Evolutionary conservation across 768 basidiomycete species (phyloP).

Genomic region (Lactarius hengduanensis): DNA sequence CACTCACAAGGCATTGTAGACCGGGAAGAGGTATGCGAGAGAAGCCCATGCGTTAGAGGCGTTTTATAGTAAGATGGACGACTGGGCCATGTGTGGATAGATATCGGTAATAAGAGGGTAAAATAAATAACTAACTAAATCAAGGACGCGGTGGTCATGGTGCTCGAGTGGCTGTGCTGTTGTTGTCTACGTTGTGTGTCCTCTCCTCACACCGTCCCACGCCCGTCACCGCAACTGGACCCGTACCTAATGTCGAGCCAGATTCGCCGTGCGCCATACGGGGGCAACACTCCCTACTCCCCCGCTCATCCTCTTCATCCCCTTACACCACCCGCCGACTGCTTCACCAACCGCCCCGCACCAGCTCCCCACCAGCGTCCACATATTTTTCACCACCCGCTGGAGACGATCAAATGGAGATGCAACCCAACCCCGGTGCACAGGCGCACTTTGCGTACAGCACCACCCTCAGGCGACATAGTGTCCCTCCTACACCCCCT

Average conservation of each 20-base stretch:
- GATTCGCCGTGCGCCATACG: neutral
- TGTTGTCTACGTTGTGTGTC: too few relatives aligned
- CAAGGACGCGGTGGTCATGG: too few relatives aligned
- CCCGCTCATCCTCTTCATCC: neutral
- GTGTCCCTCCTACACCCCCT: conserved; percentile 39
- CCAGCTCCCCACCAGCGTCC: conserved; percentile 73
- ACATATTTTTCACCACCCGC: conserved; percentile 70
- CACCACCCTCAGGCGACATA: conserved; percentile 72
- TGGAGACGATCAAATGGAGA: conserved; percentile 44
- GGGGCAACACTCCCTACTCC: neutral
- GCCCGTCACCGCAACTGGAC: neutral
- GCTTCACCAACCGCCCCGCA: conserved; percentile 27
- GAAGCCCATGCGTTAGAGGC: too few relatives aligned
- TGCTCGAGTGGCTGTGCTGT: neutral
- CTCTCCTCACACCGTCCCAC: neutral
- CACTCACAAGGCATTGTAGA: conserved; percentile 2
- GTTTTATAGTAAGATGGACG: too few relatives aligned
- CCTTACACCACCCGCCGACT: conserved; percentile 15
- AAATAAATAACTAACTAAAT: neutral
- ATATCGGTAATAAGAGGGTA: too few relatives aligned
- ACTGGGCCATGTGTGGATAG: too few relatives aligned
- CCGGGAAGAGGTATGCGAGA: neutral
- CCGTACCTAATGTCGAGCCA: neutral
- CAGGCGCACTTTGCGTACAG: conserved; percentile 79
- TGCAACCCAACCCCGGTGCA: conserved; percentile 60